A percentile compares a stretch with the other conserved stretches of the same genome.
Conservation (phyloP, 1,284 basidiomycete genomes). For the Puccinia coronata region DNA sequence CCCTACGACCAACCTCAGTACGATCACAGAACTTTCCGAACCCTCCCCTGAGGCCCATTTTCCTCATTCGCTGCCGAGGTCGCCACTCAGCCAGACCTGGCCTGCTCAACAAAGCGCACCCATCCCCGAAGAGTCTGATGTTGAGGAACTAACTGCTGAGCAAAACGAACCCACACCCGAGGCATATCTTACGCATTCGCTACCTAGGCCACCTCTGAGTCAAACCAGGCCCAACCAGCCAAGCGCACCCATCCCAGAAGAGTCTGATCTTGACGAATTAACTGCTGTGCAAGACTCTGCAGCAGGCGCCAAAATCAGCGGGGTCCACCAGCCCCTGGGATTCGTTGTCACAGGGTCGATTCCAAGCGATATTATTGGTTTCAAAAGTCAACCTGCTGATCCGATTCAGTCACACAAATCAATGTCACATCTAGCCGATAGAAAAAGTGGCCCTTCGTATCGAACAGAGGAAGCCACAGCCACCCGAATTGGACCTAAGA, state of each 20-base stretch:
- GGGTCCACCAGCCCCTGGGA: background rate
- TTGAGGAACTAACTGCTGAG: too few species aligned
- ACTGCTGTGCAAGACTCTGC: too few species aligned
- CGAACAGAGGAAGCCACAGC: background rate
- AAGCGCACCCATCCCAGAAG: too few species aligned
- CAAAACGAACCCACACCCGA: too few species aligned
- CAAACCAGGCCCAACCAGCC: too few species aligned
- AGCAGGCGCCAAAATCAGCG: background rate
- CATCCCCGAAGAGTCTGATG: background rate
- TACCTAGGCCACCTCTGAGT: too few species aligned
- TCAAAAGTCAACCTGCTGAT: too few species aligned
- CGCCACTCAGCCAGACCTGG: background rate
- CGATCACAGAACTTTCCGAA: slow-evolving; percentile 8
- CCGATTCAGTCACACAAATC: too few species aligned
- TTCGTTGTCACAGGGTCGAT: background rate
- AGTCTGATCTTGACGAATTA: background rate
- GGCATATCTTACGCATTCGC: too few species aligned
- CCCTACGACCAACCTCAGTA: slow-evolving; percentile 5
- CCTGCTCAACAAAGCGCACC: background rate
- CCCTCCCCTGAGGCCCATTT: background rate
- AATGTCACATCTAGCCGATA: background rate
- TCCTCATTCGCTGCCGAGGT: background rate
- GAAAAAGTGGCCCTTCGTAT: background rate
- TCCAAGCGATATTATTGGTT: background rate
- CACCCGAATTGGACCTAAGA: too few species aligned